Evolutionary conservation across 192 early-diverging fungal genomes (phyloP).

Genomic region (Spizellomyces sp.): DNA sequence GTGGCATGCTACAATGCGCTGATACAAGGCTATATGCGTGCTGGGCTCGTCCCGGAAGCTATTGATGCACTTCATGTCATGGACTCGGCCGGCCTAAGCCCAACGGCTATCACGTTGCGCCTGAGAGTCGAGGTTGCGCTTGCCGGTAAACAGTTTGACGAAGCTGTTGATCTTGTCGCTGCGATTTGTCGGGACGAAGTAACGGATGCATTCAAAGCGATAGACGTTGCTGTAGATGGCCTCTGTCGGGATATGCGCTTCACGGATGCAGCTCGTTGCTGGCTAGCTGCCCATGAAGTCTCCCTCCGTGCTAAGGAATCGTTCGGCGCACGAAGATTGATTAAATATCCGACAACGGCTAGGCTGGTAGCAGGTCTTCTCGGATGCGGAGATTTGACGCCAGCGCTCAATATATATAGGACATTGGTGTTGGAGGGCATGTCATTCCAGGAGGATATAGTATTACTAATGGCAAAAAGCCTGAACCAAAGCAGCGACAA

Average conservation of each 20-base stretch:
- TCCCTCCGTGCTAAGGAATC: neutral
- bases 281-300: slow-evolving; percentile 3
- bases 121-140: slow-evolving; percentile 6
- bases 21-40: slow-evolving; percentile 4
- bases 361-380: neutral
- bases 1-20: slow-evolving; percentile 16
- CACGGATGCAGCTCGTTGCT: slow-evolving; percentile 16
- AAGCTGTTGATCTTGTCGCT: slow-evolving; percentile 9
- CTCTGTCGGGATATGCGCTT: slow-evolving; percentile 5
- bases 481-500: no score
- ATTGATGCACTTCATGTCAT: neutral
- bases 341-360: slow-evolving; percentile 7
- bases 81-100: neutral
- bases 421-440: neutral
- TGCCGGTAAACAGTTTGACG: neutral
- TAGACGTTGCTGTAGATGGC: neutral
- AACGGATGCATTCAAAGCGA: neutral
- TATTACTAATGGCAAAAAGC: no score
- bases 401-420: slow-evolving; percentile 1
- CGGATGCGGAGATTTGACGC: neutral
- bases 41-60: neutral
- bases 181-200: slow-evolving; percentile 6
- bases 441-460: no score
- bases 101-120: slow-evolving; percentile 3
- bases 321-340: neutral